Evolutionary conservation across 345 rosid genomes (phyloP), one percentile per base, ranked within the genome.

Genomic region (Cardiospermum halicacabum): DNA sequence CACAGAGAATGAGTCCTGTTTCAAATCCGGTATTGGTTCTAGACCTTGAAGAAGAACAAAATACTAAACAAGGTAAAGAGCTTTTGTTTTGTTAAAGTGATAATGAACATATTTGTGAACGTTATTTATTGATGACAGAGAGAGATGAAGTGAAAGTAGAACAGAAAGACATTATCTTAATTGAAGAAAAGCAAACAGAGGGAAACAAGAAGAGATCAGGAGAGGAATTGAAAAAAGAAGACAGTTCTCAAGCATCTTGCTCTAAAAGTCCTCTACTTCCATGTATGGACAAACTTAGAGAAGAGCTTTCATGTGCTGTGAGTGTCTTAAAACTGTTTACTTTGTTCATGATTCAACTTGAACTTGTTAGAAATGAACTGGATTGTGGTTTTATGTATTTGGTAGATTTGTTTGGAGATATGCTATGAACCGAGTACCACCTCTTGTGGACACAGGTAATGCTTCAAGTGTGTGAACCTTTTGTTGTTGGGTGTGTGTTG

Each of bases 351-450:
- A 53, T 62, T n/a, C n/a, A n/a, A n/a, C n/a, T 56, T 21, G 4
- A 26, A 10, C 67, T 64, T 42, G 7, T 56, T 49, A 22, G 43
- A 37, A 13, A 60, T 7, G 40, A 60, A 50, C 18, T 28, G 56
- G 30, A 65, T 42, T 39, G 62, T 22, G 42, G 53, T 3, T 58
- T 21, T 63, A 37, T 61, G 25, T 51, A 45, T 27, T 54, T 69
- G 49, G 60, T 88, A 93, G 98, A 86, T 93, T 53, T 90, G 98
- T 74, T 74, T 93, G 65, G 98, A 93, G 75, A 87, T 93, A 56
- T 93, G 98, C 77, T 93, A 58, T 75, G 98, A 93, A 72, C 98
- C 98, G 1, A 90, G 96, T 47, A 90, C 97, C 62, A 93, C 98
- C 60, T 60, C 96, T 71, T 90, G 96, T 74, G 97, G 98, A 48